These are phyloP conservation scores for Mycosphaerelloides madeirae DNA, from an alignment of 2,329 filamentous ascomycete genomes.

Conservation along the genomic window DNA sequence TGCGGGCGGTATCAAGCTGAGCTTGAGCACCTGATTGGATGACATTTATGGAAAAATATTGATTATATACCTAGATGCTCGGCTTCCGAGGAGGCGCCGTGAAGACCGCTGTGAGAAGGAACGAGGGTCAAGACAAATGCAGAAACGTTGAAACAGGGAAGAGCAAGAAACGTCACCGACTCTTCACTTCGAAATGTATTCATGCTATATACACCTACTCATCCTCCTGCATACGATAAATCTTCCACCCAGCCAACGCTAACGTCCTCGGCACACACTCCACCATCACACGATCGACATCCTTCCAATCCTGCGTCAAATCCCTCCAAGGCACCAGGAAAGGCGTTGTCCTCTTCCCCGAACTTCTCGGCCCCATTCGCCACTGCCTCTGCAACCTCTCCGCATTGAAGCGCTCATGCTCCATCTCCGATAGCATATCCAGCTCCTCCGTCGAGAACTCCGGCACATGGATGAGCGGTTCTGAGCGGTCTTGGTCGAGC, in stretches of 20 bases:
- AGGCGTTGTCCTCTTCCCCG: conserved; percentile 31
- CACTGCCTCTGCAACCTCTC: conserved; percentile 34
- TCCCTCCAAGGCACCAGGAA: conserved; percentile 35
- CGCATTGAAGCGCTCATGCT: conserved; percentile 35
- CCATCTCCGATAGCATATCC: conserved; percentile 32
- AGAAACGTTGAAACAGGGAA: too few relatives aligned
- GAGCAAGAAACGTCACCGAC: too few relatives aligned
- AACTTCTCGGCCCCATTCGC: conserved; percentile 31
- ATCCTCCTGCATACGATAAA: conserved; percentile 30
- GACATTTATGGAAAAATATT: too few relatives aligned
- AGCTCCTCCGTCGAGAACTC: conserved; percentile 29
- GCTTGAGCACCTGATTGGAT: too few relatives aligned
- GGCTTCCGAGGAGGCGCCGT: too few relatives aligned
- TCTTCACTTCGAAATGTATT: too few relatives aligned
- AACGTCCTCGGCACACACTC: conserved; percentile 32
- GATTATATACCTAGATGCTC: too few relatives aligned
- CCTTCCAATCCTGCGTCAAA: conserved; percentile 32
- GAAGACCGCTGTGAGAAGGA: too few relatives aligned
- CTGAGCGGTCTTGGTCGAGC: conserved; percentile 28
- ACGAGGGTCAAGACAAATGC: too few relatives aligned
- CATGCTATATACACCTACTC: neutral
- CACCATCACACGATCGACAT: conserved; percentile 35
- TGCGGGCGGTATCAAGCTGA: neutral
- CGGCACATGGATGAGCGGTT: conserved; percentile 27
- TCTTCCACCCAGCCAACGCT: conserved; percentile 30